Evolutionary conservation across 495 filamentous ascomycete genomes (phyloP).

Genomic region (Penicillium lividum): DNA sequence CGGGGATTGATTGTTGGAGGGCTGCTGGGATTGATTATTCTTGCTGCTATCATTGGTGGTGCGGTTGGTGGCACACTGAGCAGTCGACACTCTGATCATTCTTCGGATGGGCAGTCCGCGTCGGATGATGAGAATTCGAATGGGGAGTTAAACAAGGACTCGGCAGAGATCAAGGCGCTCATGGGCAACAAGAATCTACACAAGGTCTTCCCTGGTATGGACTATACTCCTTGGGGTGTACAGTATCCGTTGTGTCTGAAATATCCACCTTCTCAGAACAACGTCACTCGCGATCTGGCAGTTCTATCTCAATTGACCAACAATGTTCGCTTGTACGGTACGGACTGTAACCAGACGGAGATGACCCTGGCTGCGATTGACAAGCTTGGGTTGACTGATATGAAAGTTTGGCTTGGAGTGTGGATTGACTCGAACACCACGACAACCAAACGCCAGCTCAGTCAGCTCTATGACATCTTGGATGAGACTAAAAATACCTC

Average conservation of each 20-base stretch:
- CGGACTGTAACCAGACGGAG: constrained; percentile 96
- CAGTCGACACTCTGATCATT: constrained; percentile 36
- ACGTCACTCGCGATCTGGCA: constrained; percentile 88
- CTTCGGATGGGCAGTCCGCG: constrained; percentile 15
- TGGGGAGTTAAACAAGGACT: constrained; percentile 72
- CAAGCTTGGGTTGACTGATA: constrained; percentile 67
- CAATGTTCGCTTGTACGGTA: constrained; percentile 87
- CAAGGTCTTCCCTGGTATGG: constrained; percentile 95
- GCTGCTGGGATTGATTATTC: constrained; percentile 60
- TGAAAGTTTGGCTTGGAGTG: constrained; percentile 95
- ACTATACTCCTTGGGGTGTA: constrained; percentile 90
- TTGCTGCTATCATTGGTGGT: constrained; percentile 75
- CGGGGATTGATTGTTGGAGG: constrained; percentile 67
- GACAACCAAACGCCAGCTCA: constrained; percentile 78
- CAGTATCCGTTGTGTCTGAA: constrained; percentile 85
- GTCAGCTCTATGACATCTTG: constrained; percentile 78
- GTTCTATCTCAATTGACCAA: constrained; percentile 91
- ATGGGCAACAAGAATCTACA: constrained; percentile 80
- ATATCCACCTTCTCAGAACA: constrained; percentile 84
- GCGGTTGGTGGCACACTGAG: constrained; percentile 72
- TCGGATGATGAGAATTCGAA: constrained; percentile 50
- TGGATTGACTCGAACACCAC: constrained; percentile 87
- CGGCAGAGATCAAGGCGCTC: constrained; percentile 75
- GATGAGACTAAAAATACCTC: constrained; percentile 62
- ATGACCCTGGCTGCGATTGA: constrained; percentile 87